phyloP scores from a whole-genome alignment of 176 grass and related monocot species.

The Triticum monococcum region DNA sequence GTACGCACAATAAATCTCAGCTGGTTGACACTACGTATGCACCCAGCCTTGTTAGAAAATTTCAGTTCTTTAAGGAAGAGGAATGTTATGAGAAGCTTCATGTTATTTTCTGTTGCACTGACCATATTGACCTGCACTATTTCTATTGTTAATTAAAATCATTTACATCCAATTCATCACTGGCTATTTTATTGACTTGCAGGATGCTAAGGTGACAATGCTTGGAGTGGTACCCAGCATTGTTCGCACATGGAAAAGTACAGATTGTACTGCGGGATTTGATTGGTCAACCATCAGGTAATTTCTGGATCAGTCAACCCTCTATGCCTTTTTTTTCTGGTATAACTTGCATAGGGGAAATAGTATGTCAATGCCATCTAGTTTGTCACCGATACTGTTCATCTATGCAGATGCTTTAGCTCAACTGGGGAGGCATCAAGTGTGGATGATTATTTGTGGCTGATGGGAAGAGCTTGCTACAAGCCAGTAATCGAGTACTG shows the following conservation, averaged over 20 bases:
- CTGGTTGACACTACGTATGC: slow-evolving; percentile 11
- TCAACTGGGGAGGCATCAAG: slow-evolving; percentile 94
- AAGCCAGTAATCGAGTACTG: slow-evolving; percentile 96
- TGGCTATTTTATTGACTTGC: slow-evolving; percentile 15
- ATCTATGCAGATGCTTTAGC: slow-evolving; percentile 81
- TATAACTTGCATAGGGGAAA: slow-evolving; percentile 13
- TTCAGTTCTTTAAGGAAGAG: neutral
- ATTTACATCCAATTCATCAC: neutral
- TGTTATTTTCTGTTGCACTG: slow-evolving; percentile 3
- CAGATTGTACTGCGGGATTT: slow-evolving; percentile 71
- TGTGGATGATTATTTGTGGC: slow-evolving; percentile 97
- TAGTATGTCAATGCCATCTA: slow-evolving; percentile 19
- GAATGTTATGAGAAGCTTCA: slow-evolving; percentile 9
- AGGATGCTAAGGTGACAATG: slow-evolving; percentile 99
- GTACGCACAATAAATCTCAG: neutral
- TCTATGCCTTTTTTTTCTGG: slow-evolving; percentile 12
- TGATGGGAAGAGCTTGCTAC: slow-evolving; percentile 96
- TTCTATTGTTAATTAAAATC: neutral
- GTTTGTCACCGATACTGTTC: slow-evolving; percentile 16
- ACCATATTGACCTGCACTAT: neutral
- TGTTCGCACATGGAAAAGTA: slow-evolving; percentile 87
- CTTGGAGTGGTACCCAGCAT: slow-evolving; percentile 97
- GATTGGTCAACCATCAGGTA: slow-evolving; percentile 91
- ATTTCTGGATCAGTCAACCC: slow-evolving; percentile 11
- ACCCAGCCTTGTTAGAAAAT: neutral